Base-by-base conservation (phyloP, 768 basidiomycete genomes). In the Harrya chromipes region DNA sequence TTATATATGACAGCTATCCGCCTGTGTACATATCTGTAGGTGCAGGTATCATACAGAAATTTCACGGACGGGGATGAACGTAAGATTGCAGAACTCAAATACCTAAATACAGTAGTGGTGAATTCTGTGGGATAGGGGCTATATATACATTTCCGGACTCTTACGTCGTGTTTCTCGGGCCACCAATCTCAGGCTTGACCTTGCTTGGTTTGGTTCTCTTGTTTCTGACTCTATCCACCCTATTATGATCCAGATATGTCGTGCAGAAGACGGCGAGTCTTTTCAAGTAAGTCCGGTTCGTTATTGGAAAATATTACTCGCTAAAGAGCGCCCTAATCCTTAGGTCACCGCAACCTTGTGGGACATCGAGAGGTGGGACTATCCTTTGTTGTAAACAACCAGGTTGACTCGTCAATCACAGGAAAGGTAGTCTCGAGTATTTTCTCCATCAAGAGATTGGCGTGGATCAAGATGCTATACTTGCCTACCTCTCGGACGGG, bases 401-500 rank as follows among this genome's bases (percentile, higher is more conserved):
- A 23, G 35, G 46, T 26, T 52, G 49, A 66, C 46, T 38, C 9
- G 20, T 41, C 27, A 31, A 7, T 23, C 43, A 23, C 45, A 91
- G 88, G 56, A 72, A 70, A 29, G 83, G 81, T 34, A 83, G 75
- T 57, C 73, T 93, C n/a, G 88, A 91, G 57, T 51, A 70, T 9
- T 89, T 90, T 55, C 63, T 93, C 9, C 77, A 83, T 37, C 79
- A 84, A 61, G 83, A 90, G 59, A 84, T 81, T 38, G 85, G 85
- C 8, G 72, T 90, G 16, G 82, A 84, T 42, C 77, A 81, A 55
- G 83, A 85, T 40, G 80, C 80, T 20, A 75, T 86, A 10, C 71
- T 92, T 27, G 87, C 87, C 2, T 93, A 89, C 67, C 75, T 90
- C 26, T 82, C 90, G 6, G 89, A 92, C 63, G 90, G 90, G 4